phyloP scores from a whole-genome alignment of 1,139 yeast genomes.

The Diutina neorugosa region DNA sequence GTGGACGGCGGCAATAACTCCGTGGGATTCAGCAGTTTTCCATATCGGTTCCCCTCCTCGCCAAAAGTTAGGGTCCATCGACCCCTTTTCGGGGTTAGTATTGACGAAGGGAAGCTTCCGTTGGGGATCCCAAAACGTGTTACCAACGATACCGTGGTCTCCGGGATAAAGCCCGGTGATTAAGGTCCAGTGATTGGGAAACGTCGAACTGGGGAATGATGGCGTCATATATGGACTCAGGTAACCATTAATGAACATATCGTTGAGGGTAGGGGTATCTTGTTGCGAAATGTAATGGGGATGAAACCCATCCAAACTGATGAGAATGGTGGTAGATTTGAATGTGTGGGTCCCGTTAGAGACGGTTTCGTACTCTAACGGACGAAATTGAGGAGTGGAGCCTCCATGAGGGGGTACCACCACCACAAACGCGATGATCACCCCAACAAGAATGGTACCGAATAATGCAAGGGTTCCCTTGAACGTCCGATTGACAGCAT shows the following conservation, averaged over 20 bases:
- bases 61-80: constrained; percentile 57
- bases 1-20: constrained; percentile 65
- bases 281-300: constrained; percentile 70
- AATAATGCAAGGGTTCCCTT: background rate
- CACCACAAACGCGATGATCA: constrained; percentile 4
- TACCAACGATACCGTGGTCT: constrained; percentile 81
- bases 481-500: background rate
- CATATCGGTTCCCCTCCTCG: constrained; percentile 80
- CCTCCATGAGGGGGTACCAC: constrained; percentile 3
- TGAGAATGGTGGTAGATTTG: constrained; percentile 63
- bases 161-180: constrained; percentile 79
- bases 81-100: constrained; percentile 43
- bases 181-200: constrained; percentile 87
- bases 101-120: constrained; percentile 48
- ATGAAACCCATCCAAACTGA: constrained; percentile 83
- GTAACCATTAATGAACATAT: constrained; percentile 38
- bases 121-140: constrained; percentile 61
- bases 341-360: constrained; percentile 64
- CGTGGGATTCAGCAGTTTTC: constrained; percentile 62
- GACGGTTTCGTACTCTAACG: constrained; percentile 11
- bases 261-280: constrained; percentile 61
- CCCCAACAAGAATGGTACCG: constrained; percentile 1
- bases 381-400: constrained; percentile 9
- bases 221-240: constrained; percentile 83
- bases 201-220: constrained; percentile 79